Base-by-base conservation (phyloP, 2,329 filamentous ascomycete species). In the Exophiala aquamarina region DNA sequence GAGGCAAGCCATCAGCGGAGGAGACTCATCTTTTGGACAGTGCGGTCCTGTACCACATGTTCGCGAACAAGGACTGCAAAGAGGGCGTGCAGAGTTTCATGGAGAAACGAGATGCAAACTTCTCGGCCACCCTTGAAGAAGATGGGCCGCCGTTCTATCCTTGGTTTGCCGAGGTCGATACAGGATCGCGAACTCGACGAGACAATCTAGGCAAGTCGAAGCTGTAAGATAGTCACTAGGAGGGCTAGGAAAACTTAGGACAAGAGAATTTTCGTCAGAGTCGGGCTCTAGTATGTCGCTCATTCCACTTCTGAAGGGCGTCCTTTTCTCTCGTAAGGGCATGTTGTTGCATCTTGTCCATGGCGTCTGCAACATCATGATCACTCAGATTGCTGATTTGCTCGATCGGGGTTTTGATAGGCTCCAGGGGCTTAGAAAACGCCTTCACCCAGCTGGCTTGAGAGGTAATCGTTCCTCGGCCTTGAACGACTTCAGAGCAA, bases 51-150 rank as follows among this genome's bases (percentile, higher is more conserved):
- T 64, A 61, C 37, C 62, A 66, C 44, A 60, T 68, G 54, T 70
- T 71, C 57, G 63, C 58, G 3, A 38, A 46, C 20, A 77, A 73
- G 50, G 85, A 88, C 58, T 79, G 83, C 41, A 76, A 75, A 36
- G 85, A 88, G 63, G 84, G 84, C 3, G 78, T 87, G 4, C 61
- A 72, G 41, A 81, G 81, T 13, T 88, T 89, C 63, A 65, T 86
- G 61, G 71, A 87, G 67, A 88, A 88, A 71, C 71, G 84, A 33
- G 70, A 74, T 47, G 78, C 83, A 1, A 69, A 75, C 10, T 87
- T 89, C 59, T 70, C 67, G 28, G 83, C 73, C 2, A 80, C 73
- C 3, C 74, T 85, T 66, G 77, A 81, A 20, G 71, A 76, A 28
- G 77, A 85, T 60, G 72, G 74, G 6, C 81, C 84, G 1, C 63